Conservation (phyloP, 495 filamentous ascomycete species). For the Xylaria nigripes region DNA sequence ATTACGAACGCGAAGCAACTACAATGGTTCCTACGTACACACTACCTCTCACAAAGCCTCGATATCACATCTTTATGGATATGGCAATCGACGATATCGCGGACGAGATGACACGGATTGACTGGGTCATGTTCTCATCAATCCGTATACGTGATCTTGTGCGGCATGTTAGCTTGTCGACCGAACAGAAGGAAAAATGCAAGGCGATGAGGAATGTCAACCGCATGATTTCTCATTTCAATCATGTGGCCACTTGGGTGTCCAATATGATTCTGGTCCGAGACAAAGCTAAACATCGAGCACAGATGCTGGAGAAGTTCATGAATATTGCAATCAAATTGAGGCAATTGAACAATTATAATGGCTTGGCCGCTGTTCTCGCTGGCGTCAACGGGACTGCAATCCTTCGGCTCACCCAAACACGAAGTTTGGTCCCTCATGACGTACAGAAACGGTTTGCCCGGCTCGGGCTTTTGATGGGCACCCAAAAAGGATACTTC, state of each 20-base stretch:
- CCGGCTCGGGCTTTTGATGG: slow-evolving; percentile 85
- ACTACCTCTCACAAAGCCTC: slow-evolving; percentile 59
- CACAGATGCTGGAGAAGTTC: slow-evolving; percentile 83
- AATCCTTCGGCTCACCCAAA: slow-evolving; percentile 78
- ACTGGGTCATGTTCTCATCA: slow-evolving; percentile 96
- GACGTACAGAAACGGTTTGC: slow-evolving; percentile 73
- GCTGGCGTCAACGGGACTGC: slow-evolving; percentile 86
- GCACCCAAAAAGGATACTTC: slow-evolving; percentile 80
- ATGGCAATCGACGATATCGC: slow-evolving; percentile 74
- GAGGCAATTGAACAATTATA: slow-evolving; percentile 92
- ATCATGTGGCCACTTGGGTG: slow-evolving; percentile 87
- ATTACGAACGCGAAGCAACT: slow-evolving; percentile 64
- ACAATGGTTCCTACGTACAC: slow-evolving; percentile 55
- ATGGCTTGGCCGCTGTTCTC: slow-evolving; percentile 83
- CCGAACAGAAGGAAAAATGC: slow-evolving; percentile 65
- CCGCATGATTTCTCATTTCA: slow-evolving; percentile 92
- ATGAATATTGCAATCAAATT: slow-evolving; percentile 81
- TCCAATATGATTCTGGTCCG: slow-evolving; percentile 85
- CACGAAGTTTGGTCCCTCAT: slow-evolving; percentile 63
- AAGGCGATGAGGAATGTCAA: slow-evolving; percentile 78
- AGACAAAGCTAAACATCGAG: slow-evolving; percentile 93
- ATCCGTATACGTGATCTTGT: slow-evolving; percentile 92
- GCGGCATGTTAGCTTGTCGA: slow-evolving; percentile 72
- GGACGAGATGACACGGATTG: slow-evolving; percentile 84
- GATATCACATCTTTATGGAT: slow-evolving; percentile 79